phyloP scores from a whole-genome alignment of 225 moss, liverwort and hornwort species.

The Climacium dendroides region DNA sequence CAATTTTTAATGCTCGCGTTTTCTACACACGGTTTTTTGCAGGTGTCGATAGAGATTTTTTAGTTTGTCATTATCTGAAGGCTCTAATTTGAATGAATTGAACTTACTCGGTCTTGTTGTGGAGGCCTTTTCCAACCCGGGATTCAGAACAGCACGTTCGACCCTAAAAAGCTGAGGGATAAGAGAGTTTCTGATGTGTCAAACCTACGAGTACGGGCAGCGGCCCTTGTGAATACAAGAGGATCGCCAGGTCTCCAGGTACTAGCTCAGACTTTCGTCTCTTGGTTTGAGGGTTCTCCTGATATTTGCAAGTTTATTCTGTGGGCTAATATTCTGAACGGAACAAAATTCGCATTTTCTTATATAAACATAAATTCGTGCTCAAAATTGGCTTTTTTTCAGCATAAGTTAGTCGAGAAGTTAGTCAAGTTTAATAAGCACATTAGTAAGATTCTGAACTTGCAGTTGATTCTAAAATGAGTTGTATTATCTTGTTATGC shows the following conservation, averaged over 20 bases:
- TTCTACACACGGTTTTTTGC: neutral
- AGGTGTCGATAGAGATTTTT: neutral
- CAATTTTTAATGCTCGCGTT: neutral
- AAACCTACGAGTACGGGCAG: constrained; percentile 9
- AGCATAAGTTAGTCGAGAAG: neutral
- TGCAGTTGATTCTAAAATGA: neutral
- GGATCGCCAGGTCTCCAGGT: constrained; percentile 61
- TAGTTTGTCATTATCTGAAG: neutral
- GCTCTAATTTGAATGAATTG: neutral
- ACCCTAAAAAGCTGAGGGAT: neutral
- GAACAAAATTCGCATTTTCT: neutral
- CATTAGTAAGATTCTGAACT: neutral
- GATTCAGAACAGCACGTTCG: neutral
- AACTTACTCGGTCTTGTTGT: neutral
- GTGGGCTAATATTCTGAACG: neutral
- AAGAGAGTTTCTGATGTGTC: neutral
- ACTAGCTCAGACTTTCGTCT: neutral
- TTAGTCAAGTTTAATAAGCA: neutral
- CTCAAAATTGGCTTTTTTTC: neutral
- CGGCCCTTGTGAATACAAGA: constrained; percentile 59
- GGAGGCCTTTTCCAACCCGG: neutral
- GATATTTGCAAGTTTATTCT: neutral
- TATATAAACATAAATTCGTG: neutral
- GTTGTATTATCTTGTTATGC: neutral
- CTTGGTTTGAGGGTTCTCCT: neutral